phyloP scores from a whole-genome alignment of 495 filamentous ascomycete species.

The Neurospora sp. region DNA sequence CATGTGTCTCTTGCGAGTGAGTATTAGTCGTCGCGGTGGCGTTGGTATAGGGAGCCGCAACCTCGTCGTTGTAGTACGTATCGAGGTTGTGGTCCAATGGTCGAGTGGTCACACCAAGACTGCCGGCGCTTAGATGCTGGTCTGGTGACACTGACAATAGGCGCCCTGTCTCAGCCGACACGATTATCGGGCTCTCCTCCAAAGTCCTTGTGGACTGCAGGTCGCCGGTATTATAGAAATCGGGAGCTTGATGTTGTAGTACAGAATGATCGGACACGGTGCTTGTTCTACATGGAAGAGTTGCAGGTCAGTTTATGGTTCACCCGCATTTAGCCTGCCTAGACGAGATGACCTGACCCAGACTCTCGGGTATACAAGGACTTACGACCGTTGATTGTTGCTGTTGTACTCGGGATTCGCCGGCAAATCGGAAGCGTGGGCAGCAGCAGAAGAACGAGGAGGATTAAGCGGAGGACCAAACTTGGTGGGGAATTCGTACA shows the following conservation, averaged over 20 bases:
- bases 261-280: slow-evolving; percentile 10
- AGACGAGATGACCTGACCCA: slow-evolving; percentile 2
- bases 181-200: slow-evolving; percentile 22
- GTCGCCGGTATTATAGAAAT: slow-evolving; percentile 21
- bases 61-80: slow-evolving; percentile 17
- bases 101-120: slow-evolving; percentile 22
- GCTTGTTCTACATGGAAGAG: slow-evolving; percentile 17
- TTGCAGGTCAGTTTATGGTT: slow-evolving; percentile 16
- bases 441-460: slow-evolving; percentile 9
- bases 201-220: slow-evolving; percentile 23
- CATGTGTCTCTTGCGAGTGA: slow-evolving; percentile 13
- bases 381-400: slow-evolving; percentile 18
- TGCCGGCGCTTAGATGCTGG: slow-evolving; percentile 29
- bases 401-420: slow-evolving; percentile 2
- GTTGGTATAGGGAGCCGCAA: not conserved
- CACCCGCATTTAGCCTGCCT: slow-evolving; percentile 16
- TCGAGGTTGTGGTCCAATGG: slow-evolving; percentile 28
- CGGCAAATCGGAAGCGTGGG: slow-evolving; percentile 8
- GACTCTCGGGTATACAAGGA: slow-evolving; percentile 2
- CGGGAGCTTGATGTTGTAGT: slow-evolving; percentile 7
- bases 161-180: slow-evolving; percentile 25
- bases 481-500: slow-evolving; percentile 42
- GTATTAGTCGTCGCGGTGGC: slow-evolving; percentile 1
- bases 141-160: slow-evolving; percentile 16
- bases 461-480: slow-evolving; percentile 4